Base-by-base conservation (phyloP, 495 filamentous ascomycete species). In the Podospora anserina region DNA sequence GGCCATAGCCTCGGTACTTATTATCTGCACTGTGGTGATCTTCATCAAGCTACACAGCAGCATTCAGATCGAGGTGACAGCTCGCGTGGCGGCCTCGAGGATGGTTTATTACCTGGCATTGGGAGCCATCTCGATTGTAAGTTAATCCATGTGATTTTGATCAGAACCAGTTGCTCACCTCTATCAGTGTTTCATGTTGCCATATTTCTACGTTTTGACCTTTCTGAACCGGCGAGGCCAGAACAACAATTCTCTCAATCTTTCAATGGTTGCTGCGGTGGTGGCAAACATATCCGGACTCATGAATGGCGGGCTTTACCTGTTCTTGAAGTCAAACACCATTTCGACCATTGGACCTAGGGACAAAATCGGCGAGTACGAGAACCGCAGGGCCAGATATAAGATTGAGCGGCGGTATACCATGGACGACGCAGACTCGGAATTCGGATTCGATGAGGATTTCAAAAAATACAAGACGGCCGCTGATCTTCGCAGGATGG, bases 41-140 rank as follows among this genome's bases (percentile, higher is more conserved):
- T 83, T 81, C 65, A 53, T 78, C 26, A 77, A 72, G 66, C 74
- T 84, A 32, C 74, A 74, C 59, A 74, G 77, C 58, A 75, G 76
- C 72, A 77, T 77, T 65, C 77, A 77, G 64, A 77, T 83, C 16
- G 82, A 82, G 15, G 74, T 78, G 6, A 76, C 74, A 3, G 80
- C 81, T 66, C 67, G 82, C 53, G 75, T 79, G 28, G 71, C 75
- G 27, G 82, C 82, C 13, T 83, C 82, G 6, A 74, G 79, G 39
- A 84, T 82, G 80, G 79, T 84, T 18, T 84, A 83, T 32, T 84
- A 82, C 63, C 69, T 82, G 64, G 72, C 71, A 3, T 74, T 83
- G 6, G 79, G 76, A 2, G 69, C 78, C 59, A 74, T 83, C 56
- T 81, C 80, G 2, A 81, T 77, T 62, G 82, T 84, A 71, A 53